phyloP scores from a whole-genome alignment of 306 rosid genomes.

The Pterocarpus macrocarpus region DNA sequence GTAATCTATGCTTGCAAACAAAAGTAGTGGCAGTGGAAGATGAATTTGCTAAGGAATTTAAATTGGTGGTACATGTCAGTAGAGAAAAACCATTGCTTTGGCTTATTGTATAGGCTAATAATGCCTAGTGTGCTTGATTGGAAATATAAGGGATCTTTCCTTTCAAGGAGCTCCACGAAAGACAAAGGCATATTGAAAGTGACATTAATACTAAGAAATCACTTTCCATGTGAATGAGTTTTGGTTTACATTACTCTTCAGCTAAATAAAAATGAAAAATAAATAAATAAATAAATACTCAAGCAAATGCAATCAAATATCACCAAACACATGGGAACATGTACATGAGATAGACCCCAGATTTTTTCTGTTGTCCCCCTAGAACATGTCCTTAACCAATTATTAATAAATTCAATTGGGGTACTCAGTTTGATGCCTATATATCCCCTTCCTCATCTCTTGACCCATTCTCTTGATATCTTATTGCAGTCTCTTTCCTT shows the following conservation, averaged over 20 bases:
- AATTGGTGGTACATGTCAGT: constrained; percentile 32
- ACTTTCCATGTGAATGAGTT: background rate
- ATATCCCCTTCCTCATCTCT: constrained; percentile 28
- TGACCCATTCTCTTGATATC: constrained; percentile 37
- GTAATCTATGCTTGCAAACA: background rate
- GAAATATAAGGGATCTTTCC: background rate
- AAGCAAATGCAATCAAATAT: constrained; percentile 11
- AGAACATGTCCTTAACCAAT: constrained; percentile 30
- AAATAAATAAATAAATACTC: background rate
- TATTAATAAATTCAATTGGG: constrained; percentile 37
- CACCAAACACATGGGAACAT: constrained; percentile 9
- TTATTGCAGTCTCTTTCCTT: constrained; percentile 30
- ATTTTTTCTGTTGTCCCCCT: constrained; percentile 35
- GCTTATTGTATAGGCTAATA: constrained; percentile 7
- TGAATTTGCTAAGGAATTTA: constrained; percentile 4
- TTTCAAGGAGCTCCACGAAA: background rate
- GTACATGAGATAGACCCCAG: constrained; percentile 20
- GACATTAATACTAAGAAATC: constrained; percentile 6
- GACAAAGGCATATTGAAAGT: constrained; percentile 7
- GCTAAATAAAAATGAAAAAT: too few species aligned
- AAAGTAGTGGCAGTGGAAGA: background rate
- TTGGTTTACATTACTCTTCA: background rate
- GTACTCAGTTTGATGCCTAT: constrained; percentile 35
- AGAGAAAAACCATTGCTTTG: constrained; percentile 16
- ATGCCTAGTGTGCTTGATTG: constrained; percentile 17